Conservation (phyloP, 2,329 filamentous ascomycete genomes). For the Neopestalotiopsis sp. region DNA sequence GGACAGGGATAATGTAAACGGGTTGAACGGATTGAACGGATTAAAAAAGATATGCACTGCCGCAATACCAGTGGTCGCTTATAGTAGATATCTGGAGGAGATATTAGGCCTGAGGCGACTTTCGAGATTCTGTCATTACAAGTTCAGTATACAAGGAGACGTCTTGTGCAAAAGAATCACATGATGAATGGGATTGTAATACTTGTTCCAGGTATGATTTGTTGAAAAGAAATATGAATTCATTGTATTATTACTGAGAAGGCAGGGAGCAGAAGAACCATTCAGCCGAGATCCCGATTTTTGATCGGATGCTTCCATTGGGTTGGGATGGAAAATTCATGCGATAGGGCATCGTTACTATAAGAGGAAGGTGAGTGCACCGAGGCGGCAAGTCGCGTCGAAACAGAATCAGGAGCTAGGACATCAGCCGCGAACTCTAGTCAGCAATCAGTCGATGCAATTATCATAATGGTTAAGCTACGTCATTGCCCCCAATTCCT, state of each 20-base stretch:
- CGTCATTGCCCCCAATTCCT: neutral
- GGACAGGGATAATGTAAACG: neutral
- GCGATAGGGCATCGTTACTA: slow-evolving; percentile 10
- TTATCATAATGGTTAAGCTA: neutral
- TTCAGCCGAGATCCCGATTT: neutral
- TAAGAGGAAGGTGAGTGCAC: slow-evolving; percentile 3
- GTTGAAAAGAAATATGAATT: too few species aligned
- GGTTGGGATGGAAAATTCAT: neutral
- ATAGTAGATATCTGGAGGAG: too few species aligned
- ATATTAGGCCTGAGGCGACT: too few species aligned
- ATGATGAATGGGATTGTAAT: too few species aligned
- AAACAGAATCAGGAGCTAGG: neutral
- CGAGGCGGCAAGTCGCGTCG: slow-evolving; percentile 2
- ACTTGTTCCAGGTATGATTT: too few species aligned
- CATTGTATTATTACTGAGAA: neutral
- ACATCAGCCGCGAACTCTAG: neutral
- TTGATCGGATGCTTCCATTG: neutral
- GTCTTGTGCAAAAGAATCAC: too few species aligned
- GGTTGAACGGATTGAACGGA: neutral
- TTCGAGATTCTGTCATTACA: too few species aligned
- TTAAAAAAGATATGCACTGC: neutral
- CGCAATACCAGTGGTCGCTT: neutral
- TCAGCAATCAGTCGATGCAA: neutral
- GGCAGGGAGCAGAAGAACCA: neutral
- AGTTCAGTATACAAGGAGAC: too few species aligned